Conservation (phyloP, 75 land plant genomes). For the Cupressus sempervirens region DNA sequence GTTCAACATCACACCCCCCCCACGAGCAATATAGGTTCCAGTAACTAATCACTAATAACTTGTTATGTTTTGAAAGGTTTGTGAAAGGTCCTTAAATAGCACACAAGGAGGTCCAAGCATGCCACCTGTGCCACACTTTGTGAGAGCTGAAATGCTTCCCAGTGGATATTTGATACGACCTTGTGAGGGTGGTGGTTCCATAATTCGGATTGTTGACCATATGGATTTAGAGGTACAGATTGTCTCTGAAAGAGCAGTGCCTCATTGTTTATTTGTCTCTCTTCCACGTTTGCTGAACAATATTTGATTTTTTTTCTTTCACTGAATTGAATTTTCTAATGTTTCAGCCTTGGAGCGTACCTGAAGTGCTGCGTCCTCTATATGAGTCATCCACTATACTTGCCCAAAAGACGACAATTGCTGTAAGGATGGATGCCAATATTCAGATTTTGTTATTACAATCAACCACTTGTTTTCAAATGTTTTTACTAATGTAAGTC, state of each 20-base stretch:
- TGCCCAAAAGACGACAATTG: constrained; percentile 79
- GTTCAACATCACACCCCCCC: too few species aligned
- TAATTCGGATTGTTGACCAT: constrained; percentile 83
- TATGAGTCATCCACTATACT: constrained; percentile 82
- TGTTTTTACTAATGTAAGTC: neutral
- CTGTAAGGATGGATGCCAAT: constrained; percentile 28
- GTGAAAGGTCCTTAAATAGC: constrained; percentile 76
- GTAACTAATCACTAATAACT: neutral
- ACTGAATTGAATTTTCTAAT: neutral
- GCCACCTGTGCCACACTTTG: constrained; percentile 67
- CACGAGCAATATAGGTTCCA: too few species aligned
- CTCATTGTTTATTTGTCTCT: neutral
- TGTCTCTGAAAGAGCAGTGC: neutral
- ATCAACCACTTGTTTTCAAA: neutral
- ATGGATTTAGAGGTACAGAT: constrained; percentile 71
- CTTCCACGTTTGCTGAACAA: neutral
- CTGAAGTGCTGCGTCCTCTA: constrained; percentile 85
- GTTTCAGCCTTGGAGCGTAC: constrained; percentile 91
- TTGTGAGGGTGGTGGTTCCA: constrained; percentile 87
- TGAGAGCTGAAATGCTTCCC: constrained; percentile 83
- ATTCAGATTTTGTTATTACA: constrained; percentile 8
- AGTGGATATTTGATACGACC: constrained; percentile 87
- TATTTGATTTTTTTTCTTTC: neutral
- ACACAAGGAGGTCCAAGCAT: constrained; percentile 63
- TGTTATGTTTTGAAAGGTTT: constrained; percentile 41